Evolutionary conservation across 495 filamentous ascomycete species (phyloP).

Genomic region (Bombardia bombarda): DNA sequence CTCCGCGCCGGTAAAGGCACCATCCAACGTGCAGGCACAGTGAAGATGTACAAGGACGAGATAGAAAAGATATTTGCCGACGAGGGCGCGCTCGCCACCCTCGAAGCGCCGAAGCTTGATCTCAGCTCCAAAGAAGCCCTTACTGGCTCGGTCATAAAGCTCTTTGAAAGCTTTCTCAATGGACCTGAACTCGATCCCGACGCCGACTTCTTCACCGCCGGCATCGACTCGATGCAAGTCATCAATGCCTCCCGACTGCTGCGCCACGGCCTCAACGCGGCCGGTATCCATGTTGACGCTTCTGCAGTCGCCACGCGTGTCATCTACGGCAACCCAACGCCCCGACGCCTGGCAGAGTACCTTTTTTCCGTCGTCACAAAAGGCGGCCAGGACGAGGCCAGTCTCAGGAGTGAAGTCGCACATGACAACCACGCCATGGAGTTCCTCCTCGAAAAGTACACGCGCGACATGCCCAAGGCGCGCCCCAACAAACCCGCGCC

Average conservation of each 20-base stretch:
- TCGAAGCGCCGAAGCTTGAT: conserved; percentile 19
- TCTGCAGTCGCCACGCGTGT: conserved; percentile 25
- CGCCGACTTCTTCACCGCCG: conserved; percentile 35
- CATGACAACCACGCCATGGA: conserved; percentile 26
- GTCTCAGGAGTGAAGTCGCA: background rate
- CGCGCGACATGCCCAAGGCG: conserved; percentile 18
- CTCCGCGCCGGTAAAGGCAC: conserved; percentile 49
- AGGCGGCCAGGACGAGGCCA: conserved; percentile 7
- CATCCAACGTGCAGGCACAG: conserved; percentile 37
- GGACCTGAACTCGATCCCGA: conserved; percentile 24
- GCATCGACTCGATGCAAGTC: conserved; percentile 48
- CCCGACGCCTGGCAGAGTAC: conserved; percentile 25
- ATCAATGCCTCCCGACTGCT: conserved; percentile 32
- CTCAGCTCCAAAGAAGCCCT: conserved; percentile 22
- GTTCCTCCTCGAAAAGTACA: conserved; percentile 32
- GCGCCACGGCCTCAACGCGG: conserved; percentile 20
- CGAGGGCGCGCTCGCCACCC: conserved; percentile 10
- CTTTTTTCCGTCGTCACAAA: conserved; percentile 14
- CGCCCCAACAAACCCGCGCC: conserved; percentile 23
- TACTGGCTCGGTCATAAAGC: conserved; percentile 22
- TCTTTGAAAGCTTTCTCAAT: conserved; percentile 24
- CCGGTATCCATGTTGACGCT: conserved; percentile 19
- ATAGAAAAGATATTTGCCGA: conserved; percentile 42
- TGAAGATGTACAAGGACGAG: conserved; percentile 44
- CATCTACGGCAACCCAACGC: conserved; percentile 34